Evolutionary conservation across 306 rosid species (phyloP).

Genomic region (Elaeagnus macrophylla): DNA sequence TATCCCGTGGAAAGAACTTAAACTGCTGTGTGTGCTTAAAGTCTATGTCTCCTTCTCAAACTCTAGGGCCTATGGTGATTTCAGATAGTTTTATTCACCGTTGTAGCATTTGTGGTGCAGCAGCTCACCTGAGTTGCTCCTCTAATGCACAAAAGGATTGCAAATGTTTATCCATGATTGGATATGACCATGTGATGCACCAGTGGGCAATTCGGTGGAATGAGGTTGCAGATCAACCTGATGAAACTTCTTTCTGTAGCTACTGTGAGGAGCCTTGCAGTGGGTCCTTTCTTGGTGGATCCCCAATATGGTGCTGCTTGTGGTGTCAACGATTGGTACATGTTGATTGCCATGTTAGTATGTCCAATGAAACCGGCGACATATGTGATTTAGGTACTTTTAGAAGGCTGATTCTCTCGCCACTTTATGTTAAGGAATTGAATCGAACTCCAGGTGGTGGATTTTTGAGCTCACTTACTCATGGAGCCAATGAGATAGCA

Average conservation of each 20-base stretch:
- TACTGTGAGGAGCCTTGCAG: slow-evolving; percentile 95
- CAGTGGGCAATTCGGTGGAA: slow-evolving; percentile 99
- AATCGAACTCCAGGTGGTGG: slow-evolving; percentile 47
- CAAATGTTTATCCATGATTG: slow-evolving; percentile 87
- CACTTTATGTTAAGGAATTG: slow-evolving; percentile 66
- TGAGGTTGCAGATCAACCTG: slow-evolving; percentile 79
- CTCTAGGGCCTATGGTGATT: slow-evolving; percentile 67
- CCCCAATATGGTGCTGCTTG: slow-evolving; percentile 96
- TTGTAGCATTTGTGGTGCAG: slow-evolving; percentile 79
- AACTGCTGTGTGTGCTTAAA: slow-evolving; percentile 89
- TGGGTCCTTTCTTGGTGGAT: slow-evolving; percentile 90
- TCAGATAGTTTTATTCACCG: slow-evolving; percentile 74
- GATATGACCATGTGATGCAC: slow-evolving; percentile 65
- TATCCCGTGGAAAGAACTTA: slow-evolving; percentile 77
- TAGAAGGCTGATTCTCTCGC: slow-evolving; percentile 82
- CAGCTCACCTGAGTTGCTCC: slow-evolving; percentile 79
- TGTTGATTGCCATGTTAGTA: slow-evolving; percentile 78
- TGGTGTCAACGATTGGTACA: slow-evolving; percentile 96
- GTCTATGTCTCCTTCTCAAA: slow-evolving; percentile 69
- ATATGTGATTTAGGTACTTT: slow-evolving; percentile 82
- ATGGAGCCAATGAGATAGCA: slow-evolving; percentile 97
- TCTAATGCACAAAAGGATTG: slow-evolving; percentile 83
- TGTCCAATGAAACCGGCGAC: slow-evolving; percentile 88
- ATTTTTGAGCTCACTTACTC: slow-evolving; percentile 82
- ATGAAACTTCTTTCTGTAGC: slow-evolving; percentile 72